Conservation (phyloP, 1,284 basidiomycete genomes). For the Austroboletus niveus region DNA sequence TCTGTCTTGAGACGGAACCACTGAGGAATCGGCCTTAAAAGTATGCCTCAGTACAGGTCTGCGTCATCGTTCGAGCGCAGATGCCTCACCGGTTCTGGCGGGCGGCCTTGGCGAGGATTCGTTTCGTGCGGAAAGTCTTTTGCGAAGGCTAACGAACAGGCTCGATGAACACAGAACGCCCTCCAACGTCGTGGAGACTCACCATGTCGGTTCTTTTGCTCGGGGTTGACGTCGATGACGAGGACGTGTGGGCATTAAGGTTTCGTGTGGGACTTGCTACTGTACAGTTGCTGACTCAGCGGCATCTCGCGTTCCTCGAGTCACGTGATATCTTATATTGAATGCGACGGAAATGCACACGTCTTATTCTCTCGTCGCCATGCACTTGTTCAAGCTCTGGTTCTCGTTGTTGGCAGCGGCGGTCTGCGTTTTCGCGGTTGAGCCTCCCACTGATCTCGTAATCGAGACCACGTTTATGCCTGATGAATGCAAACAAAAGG, state of each 20-base stretch:
- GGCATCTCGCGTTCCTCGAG: neutral
- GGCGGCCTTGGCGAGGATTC: constrained; percentile 93
- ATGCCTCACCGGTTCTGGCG: constrained; percentile 88
- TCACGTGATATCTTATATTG: neutral
- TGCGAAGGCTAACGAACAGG: constrained; percentile 77
- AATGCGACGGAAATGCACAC: neutral
- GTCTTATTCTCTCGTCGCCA: constrained; percentile 18
- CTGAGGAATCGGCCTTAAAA: constrained; percentile 85
- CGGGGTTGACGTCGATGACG: constrained; percentile 19
- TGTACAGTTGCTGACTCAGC: constrained; percentile 40
- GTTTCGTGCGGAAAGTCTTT: constrained; percentile 97
- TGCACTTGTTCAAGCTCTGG: constrained; percentile 47
- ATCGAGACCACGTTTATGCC: constrained; percentile 64
- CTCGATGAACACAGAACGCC: neutral
- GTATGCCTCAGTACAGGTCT: neutral
- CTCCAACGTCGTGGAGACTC: constrained; percentile 2
- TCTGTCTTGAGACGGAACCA: constrained; percentile 99
- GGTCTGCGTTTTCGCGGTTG: constrained; percentile 34
- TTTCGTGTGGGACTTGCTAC: constrained; percentile 17
- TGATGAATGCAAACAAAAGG: constrained; percentile 54
- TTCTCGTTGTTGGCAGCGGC: constrained; percentile 42
- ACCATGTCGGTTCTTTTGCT: constrained; percentile 28
- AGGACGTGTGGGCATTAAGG: constrained; percentile 24
- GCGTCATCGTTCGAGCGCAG: neutral
- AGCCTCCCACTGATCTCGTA: constrained; percentile 52